phyloP scores from a whole-genome alignment of 345 rosid species.

The Euphorbia tirucalli region DNA sequence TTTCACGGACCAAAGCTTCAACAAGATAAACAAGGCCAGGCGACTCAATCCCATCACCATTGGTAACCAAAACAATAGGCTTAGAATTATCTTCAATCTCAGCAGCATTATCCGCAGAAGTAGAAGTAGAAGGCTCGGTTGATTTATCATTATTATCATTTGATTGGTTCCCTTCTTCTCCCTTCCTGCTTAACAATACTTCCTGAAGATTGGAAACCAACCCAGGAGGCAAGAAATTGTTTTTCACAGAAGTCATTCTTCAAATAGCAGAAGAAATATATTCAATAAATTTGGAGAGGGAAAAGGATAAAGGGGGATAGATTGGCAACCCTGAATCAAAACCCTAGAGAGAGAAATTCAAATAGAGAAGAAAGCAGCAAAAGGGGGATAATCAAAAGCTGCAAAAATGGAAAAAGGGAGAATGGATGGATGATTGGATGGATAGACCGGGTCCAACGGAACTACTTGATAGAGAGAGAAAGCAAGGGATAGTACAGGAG shows the following conservation, averaged over 20 bases:
- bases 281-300: neutral
- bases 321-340: no score
- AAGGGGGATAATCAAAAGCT: neutral
- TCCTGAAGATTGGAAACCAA: conserved; percentile 83
- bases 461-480: conserved; percentile 10
- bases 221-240: conserved; percentile 66
- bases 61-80: conserved; percentile 81
- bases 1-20: conserved; percentile 71
- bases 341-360: conserved; percentile 38
- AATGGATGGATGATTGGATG: conserved; percentile 1
- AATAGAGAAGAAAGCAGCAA: neutral
- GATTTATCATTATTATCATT: conserved; percentile 27
- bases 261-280: conserved; percentile 9
- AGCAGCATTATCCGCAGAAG: conserved; percentile 34
- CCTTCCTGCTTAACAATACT: conserved; percentile 61
- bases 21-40: conserved; percentile 85
- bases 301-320: neutral
- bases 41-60: conserved; percentile 88
- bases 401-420: conserved; percentile 3
- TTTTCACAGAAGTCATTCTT: conserved; percentile 53
- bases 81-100: conserved; percentile 49
- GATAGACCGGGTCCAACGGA: conserved; percentile 36
- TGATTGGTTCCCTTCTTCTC: conserved; percentile 16
- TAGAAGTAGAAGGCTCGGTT: conserved; percentile 51
- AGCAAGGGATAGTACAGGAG: neutral